Base-by-base conservation (phyloP, 2,329 filamentous ascomycete genomes). In the Stylonectria norvegica region DNA sequence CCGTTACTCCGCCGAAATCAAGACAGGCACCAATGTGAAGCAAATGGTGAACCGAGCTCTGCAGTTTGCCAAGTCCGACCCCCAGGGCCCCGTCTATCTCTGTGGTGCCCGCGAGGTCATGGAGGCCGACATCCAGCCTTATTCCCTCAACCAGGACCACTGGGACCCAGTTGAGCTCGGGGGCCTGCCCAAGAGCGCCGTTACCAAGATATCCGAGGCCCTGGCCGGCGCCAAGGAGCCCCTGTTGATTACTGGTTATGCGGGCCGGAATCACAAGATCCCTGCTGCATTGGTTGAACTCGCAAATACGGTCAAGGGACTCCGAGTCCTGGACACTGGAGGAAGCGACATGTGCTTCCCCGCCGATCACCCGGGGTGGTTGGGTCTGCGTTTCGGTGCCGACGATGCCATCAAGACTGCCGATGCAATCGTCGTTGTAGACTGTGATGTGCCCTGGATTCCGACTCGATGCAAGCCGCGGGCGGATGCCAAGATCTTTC, bases 391-490 rank as follows among this genome's bases (percentile, higher is more conserved):
- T 30, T 94, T 83, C 53, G 88, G 88, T 3, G 73, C 78, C 3
- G 85, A 95, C 36, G 79, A 86, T 2, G 72, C 74, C 29, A 86
- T 95, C 59, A 76, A 73, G 43, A 79, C 79, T 0, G 88, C 90
- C 1, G 91, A 96, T 60, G 78, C 89, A 9, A 94, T 96, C 43
- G 52, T 96, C 1, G 83, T 95, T 3, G 59, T 95, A 17, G 86
- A 96, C 63, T 94, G 89, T 49, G 90, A 96, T 58, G 89, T 95
- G 0, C 90, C 90, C 0, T 96, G 89, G 89, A 89, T 96, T 40
- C 82, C 84, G n/a, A 93, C 88, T 0, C 79, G 81, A 12, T 81
- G 77, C 62, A 71, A 70, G 48, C 81, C 81, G 0, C 62, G 62
- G 2, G 61, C 67, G 3, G 69, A 72, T 12, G 74, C 75, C 15